Evolutionary conservation across 2,329 filamentous ascomycete genomes (phyloP), one percentile per base, ranked within the genome.

Genomic region (Fusarium xyrophilum): DNA sequence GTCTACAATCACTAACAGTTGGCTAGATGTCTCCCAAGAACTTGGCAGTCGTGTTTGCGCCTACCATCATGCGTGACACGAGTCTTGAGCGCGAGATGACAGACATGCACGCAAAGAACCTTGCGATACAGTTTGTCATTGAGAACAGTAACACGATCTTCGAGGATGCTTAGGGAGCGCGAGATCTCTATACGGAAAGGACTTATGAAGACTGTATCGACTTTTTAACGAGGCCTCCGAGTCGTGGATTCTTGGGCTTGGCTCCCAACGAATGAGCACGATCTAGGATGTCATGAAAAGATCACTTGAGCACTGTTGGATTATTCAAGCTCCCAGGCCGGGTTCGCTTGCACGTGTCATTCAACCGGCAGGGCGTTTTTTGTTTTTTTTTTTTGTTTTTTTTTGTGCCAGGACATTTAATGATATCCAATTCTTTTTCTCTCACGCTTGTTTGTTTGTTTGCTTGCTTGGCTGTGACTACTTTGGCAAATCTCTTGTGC

Each of bases 61-160:
- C 96, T 11, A 99, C 96, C 2, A 96, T 99, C 73, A 97, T 99
- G 93, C 88, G 95, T 72, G 93, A 96, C 59, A 86, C 89, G 76
- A 95, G 91, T 74, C 87, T 98, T 65, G 93, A 97, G 78, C 89
- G 93, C 65, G 96, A 99, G 79, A 96, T 99, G 89, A 95, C 90
- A 32, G 96, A 99, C 77, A 97, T 97, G 85, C 92, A 96, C 77
- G 87, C 90, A 72, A 97, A 98, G 85, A 97, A 97, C 73, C 86
- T 91, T 68, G 93, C 93, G 9, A 90, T 98, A 70, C 94, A 97
- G 81, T 97, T 96, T 74, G 85, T 99, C 76, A 91, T 98, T 69
- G 95, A 98, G 78, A 91, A 97, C 78, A 93, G 91, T 77, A 87
- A 93, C 74, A 87, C 86, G 71, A 91, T 97, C 64, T 98, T 97